phyloP scores from a whole-genome alignment of 371 early-diverging fungal genomes.

The Umbelopsis sp. region DNA sequence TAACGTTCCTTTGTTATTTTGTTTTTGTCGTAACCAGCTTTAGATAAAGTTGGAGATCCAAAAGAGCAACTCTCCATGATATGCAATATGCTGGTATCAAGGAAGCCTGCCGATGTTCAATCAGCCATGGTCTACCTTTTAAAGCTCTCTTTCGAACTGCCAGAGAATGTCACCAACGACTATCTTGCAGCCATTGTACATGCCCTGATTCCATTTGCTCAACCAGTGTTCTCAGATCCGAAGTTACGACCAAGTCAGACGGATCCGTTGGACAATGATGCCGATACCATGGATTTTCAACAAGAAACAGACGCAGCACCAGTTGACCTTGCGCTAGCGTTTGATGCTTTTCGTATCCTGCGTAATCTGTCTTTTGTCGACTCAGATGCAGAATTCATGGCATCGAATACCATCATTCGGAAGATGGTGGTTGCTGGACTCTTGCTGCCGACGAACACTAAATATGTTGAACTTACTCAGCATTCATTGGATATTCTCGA shows the following conservation, averaged over 20 bases:
- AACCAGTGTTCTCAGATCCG: not conserved
- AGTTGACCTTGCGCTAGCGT: not conserved
- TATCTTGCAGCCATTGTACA: not conserved
- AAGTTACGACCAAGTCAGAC: not conserved
- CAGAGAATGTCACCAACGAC: not conserved
- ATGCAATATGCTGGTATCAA: not conserved
- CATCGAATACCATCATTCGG: slow-evolving; percentile 51
- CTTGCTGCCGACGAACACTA: slow-evolving; percentile 60
- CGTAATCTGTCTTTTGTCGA: slow-evolving; percentile 79
- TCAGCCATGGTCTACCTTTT: slow-evolving; percentile 1
- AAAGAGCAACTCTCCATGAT: not conserved
- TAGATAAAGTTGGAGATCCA: not conserved
- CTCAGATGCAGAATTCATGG: slow-evolving; percentile 60
- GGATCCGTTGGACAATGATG: not conserved
- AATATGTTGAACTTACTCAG: slow-evolving; percentile 61
- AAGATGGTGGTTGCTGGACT: slow-evolving; percentile 61
- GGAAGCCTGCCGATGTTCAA: not conserved
- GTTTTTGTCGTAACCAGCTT: not conserved
- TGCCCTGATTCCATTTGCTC: not conserved
- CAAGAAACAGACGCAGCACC: not conserved
- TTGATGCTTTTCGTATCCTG: slow-evolving; percentile 66
- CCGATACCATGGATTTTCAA: not conserved
- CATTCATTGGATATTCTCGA: slow-evolving; percentile 78
- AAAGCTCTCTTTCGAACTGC: not conserved
- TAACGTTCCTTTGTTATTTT: not conserved